phyloP scores from a whole-genome alignment of 805 yeast species.

The Middelhovenomyces tepae region DNA sequence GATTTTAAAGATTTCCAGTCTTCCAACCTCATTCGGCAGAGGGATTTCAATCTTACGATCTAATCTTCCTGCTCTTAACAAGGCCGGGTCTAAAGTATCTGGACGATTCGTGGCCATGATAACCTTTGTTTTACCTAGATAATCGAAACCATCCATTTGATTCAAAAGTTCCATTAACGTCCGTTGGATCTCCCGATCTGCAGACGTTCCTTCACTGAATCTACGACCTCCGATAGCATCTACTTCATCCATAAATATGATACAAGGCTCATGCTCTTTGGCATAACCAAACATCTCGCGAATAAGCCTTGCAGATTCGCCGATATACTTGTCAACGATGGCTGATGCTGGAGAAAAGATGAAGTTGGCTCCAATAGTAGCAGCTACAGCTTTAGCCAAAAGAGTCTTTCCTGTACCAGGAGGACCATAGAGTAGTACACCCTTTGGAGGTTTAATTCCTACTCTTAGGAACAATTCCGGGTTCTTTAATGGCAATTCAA shows the following conservation, averaged over 20 bases:
- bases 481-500: slow-evolving; percentile 91
- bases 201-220: slow-evolving; percentile 95
- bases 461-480: slow-evolving; percentile 94
- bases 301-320: slow-evolving; percentile 92
- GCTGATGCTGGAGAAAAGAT: slow-evolving; percentile 98
- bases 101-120: slow-evolving; percentile 99
- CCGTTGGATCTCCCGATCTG: slow-evolving; percentile 97
- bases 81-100: slow-evolving; percentile 94
- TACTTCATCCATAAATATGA: slow-evolving; percentile 96
- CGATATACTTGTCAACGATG: slow-evolving; percentile 95
- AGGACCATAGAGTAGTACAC: slow-evolving; percentile 93
- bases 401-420: slow-evolving; percentile 98
- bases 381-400: slow-evolving; percentile 96
- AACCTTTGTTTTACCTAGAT: slow-evolving; percentile 91
- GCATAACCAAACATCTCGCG: slow-evolving; percentile 98
- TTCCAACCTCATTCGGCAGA: slow-evolving; percentile 91
- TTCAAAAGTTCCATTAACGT: slow-evolving; percentile 93
- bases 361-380: slow-evolving; percentile 96
- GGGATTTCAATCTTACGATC: slow-evolving; percentile 95
- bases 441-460: slow-evolving; percentile 98
- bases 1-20: slow-evolving; percentile 88
- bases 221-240: slow-evolving; percentile 99
- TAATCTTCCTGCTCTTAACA: slow-evolving; percentile 93
- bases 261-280: slow-evolving; percentile 95
- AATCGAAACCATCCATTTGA: slow-evolving; percentile 98